Evolutionary conservation across 1,284 basidiomycete species (phyloP).

Genomic region (Thelephora terrestris): DNA sequence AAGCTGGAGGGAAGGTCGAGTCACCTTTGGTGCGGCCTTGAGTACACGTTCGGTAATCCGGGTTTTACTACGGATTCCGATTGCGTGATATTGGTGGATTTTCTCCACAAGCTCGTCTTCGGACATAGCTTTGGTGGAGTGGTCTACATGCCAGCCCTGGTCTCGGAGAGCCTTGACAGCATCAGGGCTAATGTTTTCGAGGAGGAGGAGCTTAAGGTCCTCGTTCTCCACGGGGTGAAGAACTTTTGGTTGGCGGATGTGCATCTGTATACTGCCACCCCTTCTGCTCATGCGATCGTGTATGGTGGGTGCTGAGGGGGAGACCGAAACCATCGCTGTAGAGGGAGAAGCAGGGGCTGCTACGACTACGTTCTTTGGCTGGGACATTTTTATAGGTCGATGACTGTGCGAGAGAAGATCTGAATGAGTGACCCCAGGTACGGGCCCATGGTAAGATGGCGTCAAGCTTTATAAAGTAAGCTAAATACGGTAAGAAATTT

Average conservation of each 20-base stretch:
- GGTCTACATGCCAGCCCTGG: constrained; percentile 92
- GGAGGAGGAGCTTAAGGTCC: constrained; percentile 66
- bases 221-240: constrained; percentile 74
- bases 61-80: constrained; percentile 97
- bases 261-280: constrained; percentile 13
- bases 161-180: constrained; percentile 77
- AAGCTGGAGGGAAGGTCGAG: constrained; percentile 8
- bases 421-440: neutral
- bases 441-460: neutral
- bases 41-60: constrained; percentile 90
- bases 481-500: too few relatives aligned
- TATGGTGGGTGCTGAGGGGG: constrained; percentile 31
- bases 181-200: constrained; percentile 94
- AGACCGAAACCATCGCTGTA: constrained; percentile 33
- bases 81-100: constrained; percentile 85
- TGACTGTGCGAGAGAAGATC: constrained; percentile 8
- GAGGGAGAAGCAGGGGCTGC: constrained; percentile 28
- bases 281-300: constrained; percentile 36
- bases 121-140: constrained; percentile 76
- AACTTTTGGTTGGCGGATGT: constrained; percentile 49
- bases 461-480: neutral
- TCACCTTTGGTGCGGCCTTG: constrained; percentile 73
- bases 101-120: constrained; percentile 90
- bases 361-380: constrained; percentile 14
- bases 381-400: neutral